Percentiles rank a stretch among this genome's conserved stretches.
Evolutionary conservation across 768 basidiomycete species (phyloP).

Genomic region (Lyophyllum shimeji): DNA sequence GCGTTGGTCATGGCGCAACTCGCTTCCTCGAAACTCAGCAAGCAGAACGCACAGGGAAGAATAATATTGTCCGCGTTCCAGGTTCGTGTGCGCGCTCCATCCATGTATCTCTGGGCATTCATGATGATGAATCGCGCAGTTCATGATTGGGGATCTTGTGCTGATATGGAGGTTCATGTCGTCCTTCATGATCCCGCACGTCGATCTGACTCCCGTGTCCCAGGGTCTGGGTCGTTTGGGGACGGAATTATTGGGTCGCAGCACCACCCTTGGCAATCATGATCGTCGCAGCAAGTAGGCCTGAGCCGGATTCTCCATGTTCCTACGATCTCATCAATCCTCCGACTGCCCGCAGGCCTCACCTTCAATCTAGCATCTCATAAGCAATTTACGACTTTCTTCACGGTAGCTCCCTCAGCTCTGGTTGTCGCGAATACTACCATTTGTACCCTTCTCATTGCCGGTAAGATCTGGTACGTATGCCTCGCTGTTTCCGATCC

Average conservation of each 20-base stretch:
- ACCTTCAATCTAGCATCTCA: slow-evolving; percentile 1
- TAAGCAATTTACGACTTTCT: slow-evolving; percentile 6
- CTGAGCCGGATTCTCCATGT: background rate
- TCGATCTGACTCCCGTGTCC: background rate
- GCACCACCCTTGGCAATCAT: slow-evolving; percentile 10
- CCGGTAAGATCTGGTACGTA: slow-evolving; percentile 15
- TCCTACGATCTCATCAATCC: background rate
- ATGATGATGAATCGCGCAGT: background rate
- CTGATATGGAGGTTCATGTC: slow-evolving; percentile 16
- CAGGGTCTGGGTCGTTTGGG: slow-evolving; percentile 20
- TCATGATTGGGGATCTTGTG: slow-evolving; percentile 14
- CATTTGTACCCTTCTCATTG: slow-evolving; percentile 17
- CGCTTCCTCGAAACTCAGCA: background rate
- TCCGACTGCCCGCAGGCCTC: slow-evolving; percentile 3
- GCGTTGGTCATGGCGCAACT: slow-evolving; percentile 5
- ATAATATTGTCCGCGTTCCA: slow-evolving; percentile 13
- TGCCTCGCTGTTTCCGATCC: background rate
- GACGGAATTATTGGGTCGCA: slow-evolving; percentile 11
- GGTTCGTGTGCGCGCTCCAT: background rate
- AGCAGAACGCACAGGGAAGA: background rate
- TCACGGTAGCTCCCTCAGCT: slow-evolving; percentile 8
- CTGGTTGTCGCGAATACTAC: slow-evolving; percentile 14
- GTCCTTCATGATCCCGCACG: too few relatives aligned
- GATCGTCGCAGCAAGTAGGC: slow-evolving; percentile 8
- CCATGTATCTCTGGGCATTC: background rate